Evolutionary conservation across 495 filamentous ascomycete species (phyloP).

Genomic region (Amorphotheca resinae): DNA sequence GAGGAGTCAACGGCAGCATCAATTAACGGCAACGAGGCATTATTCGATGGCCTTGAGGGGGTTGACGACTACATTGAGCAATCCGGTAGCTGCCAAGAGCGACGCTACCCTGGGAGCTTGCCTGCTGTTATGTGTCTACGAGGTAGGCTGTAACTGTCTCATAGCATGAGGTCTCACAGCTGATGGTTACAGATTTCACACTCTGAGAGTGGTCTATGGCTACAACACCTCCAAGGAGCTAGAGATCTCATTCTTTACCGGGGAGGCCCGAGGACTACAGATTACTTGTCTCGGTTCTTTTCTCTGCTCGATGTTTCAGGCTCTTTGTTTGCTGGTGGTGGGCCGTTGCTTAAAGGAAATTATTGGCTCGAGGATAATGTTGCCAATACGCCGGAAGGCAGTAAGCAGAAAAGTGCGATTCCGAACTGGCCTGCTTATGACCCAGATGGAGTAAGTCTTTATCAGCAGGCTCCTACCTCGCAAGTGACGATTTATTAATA

Average conservation of each 20-base stretch:
- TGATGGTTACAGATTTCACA: conserved; percentile 11
- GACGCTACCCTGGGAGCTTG: conserved; percentile 6
- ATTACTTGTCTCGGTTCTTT: conserved; percentile 18
- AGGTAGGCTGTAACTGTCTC: background rate
- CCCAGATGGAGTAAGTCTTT: background rate
- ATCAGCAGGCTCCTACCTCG: background rate
- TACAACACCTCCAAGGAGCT: conserved; percentile 18
- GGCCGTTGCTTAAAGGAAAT: conserved; percentile 15
- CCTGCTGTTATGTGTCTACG: conserved; percentile 6
- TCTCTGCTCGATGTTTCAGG: conserved; percentile 19
- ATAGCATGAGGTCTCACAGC: background rate
- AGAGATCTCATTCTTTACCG: conserved; percentile 19
- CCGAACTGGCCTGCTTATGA: conserved; percentile 1
- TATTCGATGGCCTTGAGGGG: conserved; percentile 3
- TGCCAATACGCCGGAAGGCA: background rate
- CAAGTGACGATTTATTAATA: background rate
- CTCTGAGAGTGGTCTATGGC: conserved; percentile 16
- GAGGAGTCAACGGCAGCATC: background rate
- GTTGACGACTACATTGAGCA: background rate
- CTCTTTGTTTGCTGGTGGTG: conserved; percentile 11
- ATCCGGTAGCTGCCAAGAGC: background rate
- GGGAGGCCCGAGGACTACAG: conserved; percentile 11
- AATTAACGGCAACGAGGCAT: background rate
- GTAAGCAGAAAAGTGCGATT: background rate
- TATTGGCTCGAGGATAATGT: conserved; percentile 16